These are phyloP conservation scores for Nicotiana rustica DNA, from an alignment of 305 asterid species.

Conservation along the genomic window DNA sequence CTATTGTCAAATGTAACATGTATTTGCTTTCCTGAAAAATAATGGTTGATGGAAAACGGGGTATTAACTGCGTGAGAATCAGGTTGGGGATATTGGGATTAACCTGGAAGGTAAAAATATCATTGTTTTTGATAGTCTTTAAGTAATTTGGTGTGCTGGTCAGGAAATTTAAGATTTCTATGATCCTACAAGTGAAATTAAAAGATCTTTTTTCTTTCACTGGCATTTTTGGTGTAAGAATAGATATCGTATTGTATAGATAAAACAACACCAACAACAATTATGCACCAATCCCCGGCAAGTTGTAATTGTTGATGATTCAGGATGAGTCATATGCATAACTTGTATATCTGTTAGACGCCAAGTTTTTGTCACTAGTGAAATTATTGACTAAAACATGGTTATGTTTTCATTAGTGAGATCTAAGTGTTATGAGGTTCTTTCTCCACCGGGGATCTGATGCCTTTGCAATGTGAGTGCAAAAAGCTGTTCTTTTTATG, in stretches of 20 bases:
- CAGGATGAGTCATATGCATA: neutral
- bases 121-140: neutral
- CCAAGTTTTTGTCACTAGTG: neutral
- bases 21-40: no score
- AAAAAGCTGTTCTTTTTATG: neutral
- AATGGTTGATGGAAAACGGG: neutral
- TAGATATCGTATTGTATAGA: neutral
- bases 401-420: neutral
- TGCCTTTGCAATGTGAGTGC: neutral
- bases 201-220: neutral
- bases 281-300: neutral
- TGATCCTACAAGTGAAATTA: neutral
- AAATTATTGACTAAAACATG: neutral
- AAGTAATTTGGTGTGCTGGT: neutral
- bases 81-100: neutral
- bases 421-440: neutral
- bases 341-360: neutral
- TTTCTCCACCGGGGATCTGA: neutral
- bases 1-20: neutral
- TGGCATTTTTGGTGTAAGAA: neutral
- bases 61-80: neutral
- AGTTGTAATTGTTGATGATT: neutral
- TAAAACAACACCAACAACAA: neutral
- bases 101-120: neutral
- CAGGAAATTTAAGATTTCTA: neutral